Conservation (phyloP, 1,284 basidiomycete species). For the Mycosarcoma mackinlayi region DNA sequence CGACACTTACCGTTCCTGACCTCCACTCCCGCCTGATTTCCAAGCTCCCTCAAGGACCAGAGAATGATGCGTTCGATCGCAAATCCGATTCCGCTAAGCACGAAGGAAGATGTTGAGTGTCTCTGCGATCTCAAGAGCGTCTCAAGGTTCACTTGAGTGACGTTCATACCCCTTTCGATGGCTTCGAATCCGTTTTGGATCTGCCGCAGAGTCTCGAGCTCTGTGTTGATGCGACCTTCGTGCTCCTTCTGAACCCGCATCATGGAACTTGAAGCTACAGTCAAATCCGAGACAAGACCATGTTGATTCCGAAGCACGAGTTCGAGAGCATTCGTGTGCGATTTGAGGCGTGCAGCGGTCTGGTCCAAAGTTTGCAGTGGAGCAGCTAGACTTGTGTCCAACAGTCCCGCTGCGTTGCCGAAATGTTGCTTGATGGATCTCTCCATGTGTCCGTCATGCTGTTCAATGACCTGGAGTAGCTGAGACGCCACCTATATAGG, state of each 20-base stretch:
- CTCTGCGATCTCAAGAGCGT: constrained; percentile 6
- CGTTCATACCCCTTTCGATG: constrained; percentile 9
- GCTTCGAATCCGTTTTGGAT: constrained; percentile 1
- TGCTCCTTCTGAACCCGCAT: constrained; percentile 6
- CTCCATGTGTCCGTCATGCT: constrained; percentile 1
- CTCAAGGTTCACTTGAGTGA: constrained; percentile 1
- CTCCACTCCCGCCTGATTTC: neutral
- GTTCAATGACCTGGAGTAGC: constrained; percentile 3
- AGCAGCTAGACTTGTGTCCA: neutral
- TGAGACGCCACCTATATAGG: neutral
- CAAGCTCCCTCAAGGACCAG: constrained; percentile 8
- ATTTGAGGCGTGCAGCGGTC: neutral
- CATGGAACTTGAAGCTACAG: constrained; percentile 3
- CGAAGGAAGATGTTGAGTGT: neutral
- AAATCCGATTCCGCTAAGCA: neutral
- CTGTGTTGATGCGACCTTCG: neutral
- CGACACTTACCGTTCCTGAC: constrained; percentile 7
- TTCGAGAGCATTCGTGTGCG: constrained; percentile 5
- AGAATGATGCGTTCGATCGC: constrained; percentile 11
- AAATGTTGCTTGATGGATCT: neutral
- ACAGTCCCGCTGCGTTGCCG: neutral
- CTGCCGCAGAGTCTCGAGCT: constrained; percentile 11
- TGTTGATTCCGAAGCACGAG: neutral
- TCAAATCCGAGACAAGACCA: constrained; percentile 5
- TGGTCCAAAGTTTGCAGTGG: neutral